These are phyloP conservation scores for Gnaphalium uliginosum DNA, from an alignment of 129 eudicot genomes.

Conservation along the genomic window DNA sequence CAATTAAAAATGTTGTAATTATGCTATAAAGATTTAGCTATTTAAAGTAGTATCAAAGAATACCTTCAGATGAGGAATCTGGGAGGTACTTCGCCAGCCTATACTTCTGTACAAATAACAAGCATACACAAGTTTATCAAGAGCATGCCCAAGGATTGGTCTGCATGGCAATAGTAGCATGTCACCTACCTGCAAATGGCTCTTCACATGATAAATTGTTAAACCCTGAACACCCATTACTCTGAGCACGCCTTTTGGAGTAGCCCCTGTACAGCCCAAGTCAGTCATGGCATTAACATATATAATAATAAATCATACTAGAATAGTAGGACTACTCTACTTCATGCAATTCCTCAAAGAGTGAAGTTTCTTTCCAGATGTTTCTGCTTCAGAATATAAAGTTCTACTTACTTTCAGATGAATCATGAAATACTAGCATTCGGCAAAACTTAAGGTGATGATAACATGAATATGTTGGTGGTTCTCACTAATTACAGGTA, in stretches of 20 bases:
- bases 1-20: not conserved
- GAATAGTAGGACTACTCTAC: not conserved
- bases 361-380: not conserved
- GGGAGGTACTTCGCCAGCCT: constrained; percentile 67
- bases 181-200: constrained; percentile 60
- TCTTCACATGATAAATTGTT: constrained; percentile 71
- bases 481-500: not conserved
- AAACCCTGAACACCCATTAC: constrained; percentile 72
- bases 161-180: constrained; percentile 1
- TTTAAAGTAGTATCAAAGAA: not conserved
- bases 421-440: not conserved
- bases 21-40: constrained; percentile 8
- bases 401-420: not conserved
- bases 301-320: not conserved
- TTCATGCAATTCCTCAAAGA: not conserved
- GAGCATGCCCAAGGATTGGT: not conserved
- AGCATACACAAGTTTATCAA: not conserved
- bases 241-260: constrained; percentile 70
- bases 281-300: constrained; percentile 1
- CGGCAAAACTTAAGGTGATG: not conserved
- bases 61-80: constrained; percentile 69
- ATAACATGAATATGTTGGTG: not conserved
- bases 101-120: constrained; percentile 47
- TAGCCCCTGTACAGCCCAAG: constrained; percentile 50
- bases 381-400: constrained; percentile 18